phyloP scores from a whole-genome alignment of 2,329 filamentous ascomycete species.

The Escovopsis sp. region DNA sequence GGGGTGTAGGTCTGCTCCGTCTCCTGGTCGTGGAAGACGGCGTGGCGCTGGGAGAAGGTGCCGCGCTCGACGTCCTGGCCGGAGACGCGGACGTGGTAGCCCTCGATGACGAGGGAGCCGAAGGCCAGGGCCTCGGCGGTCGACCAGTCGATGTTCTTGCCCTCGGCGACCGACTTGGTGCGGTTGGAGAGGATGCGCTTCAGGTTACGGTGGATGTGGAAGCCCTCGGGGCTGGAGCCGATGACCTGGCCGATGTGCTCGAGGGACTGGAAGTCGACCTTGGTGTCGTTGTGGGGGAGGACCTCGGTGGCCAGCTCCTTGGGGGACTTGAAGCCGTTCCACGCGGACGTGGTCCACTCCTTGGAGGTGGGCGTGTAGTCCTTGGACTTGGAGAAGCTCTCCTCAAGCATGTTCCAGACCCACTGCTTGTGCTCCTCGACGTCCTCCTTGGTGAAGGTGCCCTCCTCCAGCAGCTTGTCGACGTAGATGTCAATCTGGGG shows the following conservation, averaged over 20 bases:
- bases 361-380: constrained; percentile 93
- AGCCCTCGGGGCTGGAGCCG: constrained; percentile 64
- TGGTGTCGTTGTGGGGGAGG: constrained; percentile 79
- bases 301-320: constrained; percentile 94
- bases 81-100: constrained; percentile 92
- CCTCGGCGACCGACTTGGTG: constrained; percentile 82
- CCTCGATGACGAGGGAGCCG: constrained; percentile 77
- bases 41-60: constrained; percentile 96
- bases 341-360: constrained; percentile 96
- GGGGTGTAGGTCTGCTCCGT: constrained; percentile 87
- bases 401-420: constrained; percentile 98
- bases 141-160: constrained; percentile 92
- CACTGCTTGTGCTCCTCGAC: constrained; percentile 98
- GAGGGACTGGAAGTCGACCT: constrained; percentile 55
- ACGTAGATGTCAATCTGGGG: constrained; percentile 83
- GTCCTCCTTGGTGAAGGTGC: constrained; percentile 93
- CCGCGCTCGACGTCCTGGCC: constrained; percentile 98
- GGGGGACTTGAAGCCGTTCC: constrained; percentile 98
- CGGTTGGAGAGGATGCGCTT: constrained; percentile 87
- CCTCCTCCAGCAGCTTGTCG: constrained; percentile 77
- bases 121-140: constrained; percentile 94
- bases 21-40: constrained; percentile 95
- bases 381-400: constrained; percentile 93
- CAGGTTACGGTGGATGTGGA: constrained; percentile 83
- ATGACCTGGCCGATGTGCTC: constrained; percentile 74